Conservation (phyloP, 345 rosid species). For the Excoecaria cochinchinensis region DNA sequence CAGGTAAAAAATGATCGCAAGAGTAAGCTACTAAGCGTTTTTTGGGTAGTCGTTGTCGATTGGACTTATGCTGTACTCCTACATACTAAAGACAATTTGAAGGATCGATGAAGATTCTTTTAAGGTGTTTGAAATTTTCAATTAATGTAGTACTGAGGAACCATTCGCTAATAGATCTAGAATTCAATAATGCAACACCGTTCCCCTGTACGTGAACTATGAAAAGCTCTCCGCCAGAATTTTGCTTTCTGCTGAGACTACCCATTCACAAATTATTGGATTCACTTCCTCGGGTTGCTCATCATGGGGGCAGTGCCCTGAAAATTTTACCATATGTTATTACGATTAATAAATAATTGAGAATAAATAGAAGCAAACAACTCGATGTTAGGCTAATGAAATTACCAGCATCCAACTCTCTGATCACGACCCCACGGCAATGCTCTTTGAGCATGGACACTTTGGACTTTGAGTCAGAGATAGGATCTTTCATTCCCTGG, state of each 20-base stretch:
- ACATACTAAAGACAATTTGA: too few species aligned
- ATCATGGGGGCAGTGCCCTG: conserved; percentile 12
- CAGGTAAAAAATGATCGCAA: too few species aligned
- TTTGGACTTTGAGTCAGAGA: conserved; percentile 58
- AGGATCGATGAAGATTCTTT: too few species aligned
- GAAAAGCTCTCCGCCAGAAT: neutral
- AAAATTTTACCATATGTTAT: neutral
- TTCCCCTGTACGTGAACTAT: neutral
- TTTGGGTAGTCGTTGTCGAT: too few species aligned
- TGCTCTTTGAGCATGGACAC: conserved; percentile 59
- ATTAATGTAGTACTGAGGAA: too few species aligned
- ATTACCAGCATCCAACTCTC: conserved; percentile 70
- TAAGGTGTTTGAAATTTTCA: too few species aligned
- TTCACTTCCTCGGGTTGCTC: neutral
- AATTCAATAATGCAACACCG: too few species aligned
- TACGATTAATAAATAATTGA: neutral
- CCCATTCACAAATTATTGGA: conserved; percentile 5
- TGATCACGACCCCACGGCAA: conserved; percentile 44
- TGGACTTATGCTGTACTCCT: too few species aligned
- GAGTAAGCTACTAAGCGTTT: too few species aligned
- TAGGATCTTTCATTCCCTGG: conserved; percentile 88
- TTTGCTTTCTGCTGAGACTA: conserved; percentile 12
- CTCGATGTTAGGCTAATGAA: neutral
- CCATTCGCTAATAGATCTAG: too few species aligned
- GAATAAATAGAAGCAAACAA: neutral